These are phyloP conservation scores for Fulvia fulva DNA, from an alignment of 2,329 filamentous ascomycete genomes.

Conservation along the genomic window DNA sequence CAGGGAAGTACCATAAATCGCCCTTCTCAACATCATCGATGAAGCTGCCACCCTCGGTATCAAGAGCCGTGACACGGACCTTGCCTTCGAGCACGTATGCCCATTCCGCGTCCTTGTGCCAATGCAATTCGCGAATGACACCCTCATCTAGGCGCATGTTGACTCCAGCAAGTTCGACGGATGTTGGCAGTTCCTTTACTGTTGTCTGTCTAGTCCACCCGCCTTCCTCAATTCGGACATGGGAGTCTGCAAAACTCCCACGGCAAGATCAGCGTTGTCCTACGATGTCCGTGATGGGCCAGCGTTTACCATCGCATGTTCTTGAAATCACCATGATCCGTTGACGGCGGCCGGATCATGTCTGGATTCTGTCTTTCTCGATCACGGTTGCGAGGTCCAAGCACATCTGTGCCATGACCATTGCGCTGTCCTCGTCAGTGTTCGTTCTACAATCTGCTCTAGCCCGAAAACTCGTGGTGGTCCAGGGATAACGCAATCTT, in stretches of 20 bases:
- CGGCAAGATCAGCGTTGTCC: slow-evolving; percentile 49
- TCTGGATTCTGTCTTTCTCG: slow-evolving; percentile 69
- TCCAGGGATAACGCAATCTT: no score
- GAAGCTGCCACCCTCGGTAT: slow-evolving; percentile 70
- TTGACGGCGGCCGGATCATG: slow-evolving; percentile 66
- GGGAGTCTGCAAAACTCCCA: slow-evolving; percentile 46
- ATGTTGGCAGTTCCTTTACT: slow-evolving; percentile 59
- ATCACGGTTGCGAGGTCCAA: slow-evolving; percentile 66
- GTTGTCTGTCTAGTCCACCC: slow-evolving; percentile 76
- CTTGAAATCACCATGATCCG: slow-evolving; percentile 65
- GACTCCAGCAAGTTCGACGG: slow-evolving; percentile 67
- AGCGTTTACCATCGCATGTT: slow-evolving; percentile 62
- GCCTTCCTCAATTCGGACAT: slow-evolving; percentile 58
- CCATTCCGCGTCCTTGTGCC: slow-evolving; percentile 80
- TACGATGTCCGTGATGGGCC: not conserved
- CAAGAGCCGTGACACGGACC: slow-evolving; percentile 68
- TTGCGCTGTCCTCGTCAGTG: slow-evolving; percentile 18
- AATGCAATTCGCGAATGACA: slow-evolving; percentile 72
- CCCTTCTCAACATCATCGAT: slow-evolving; percentile 73
- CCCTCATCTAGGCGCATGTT: slow-evolving; percentile 73
- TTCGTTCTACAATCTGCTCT: not conserved
- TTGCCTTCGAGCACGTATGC: slow-evolving; percentile 65
- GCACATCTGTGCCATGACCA: slow-evolving; percentile 56
- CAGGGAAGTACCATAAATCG: slow-evolving; percentile 78
- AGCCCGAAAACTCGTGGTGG: no score